These are phyloP conservation scores for Oxyria digyna DNA, from an alignment of 148 eudicot species.

Conservation along the genomic window DNA sequence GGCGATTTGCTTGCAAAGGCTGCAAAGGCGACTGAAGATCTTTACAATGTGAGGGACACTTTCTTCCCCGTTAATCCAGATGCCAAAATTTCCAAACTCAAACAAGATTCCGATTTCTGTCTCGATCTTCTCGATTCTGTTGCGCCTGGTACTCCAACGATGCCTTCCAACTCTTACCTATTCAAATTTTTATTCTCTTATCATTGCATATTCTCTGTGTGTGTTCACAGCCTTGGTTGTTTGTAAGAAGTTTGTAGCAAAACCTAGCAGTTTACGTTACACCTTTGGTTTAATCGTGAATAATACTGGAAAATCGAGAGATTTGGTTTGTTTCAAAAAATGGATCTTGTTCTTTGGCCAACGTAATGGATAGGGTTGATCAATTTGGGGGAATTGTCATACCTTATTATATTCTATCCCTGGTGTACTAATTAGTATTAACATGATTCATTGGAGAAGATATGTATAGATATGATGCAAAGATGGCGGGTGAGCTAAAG, in stretches of 20 bases:
- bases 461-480: no score
- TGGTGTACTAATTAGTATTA: no score
- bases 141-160: conserved; percentile 36
- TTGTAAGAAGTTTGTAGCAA: background rate
- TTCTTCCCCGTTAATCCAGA: conserved; percentile 49
- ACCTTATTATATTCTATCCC: no score
- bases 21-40: conserved; percentile 36
- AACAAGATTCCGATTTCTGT: conserved; percentile 39
- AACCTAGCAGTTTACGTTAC: background rate
- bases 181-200: background rate
- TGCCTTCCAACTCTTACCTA: background rate
- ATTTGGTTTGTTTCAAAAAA: background rate
- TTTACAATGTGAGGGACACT: conserved; percentile 62
- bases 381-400: background rate
- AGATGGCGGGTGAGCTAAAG: background rate
- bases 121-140: conserved; percentile 57
- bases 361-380: conserved; percentile 4
- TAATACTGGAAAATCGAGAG: background rate
- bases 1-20: conserved; percentile 32
- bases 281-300: background rate
- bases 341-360: background rate
- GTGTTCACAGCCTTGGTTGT: background rate
- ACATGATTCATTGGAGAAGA: no score
- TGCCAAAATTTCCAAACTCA: conserved; percentile 40
- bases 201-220: background rate